Evolutionary conservation across 2,329 filamentous ascomycete genomes (phyloP).

Genomic region (Fonsecaea erecta): DNA sequence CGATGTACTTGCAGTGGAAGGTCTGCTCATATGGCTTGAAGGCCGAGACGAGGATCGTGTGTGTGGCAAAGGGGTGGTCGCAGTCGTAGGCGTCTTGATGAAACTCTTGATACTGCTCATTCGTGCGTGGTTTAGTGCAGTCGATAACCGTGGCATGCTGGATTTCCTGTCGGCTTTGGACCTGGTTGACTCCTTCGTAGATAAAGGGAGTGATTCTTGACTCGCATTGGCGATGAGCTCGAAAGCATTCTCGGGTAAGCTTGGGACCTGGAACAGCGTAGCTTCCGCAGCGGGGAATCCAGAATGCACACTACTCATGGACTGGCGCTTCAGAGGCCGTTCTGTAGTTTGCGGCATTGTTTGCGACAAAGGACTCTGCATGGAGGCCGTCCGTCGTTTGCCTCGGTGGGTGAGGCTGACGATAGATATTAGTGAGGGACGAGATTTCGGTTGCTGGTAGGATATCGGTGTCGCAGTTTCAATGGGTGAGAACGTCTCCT

Average conservation of each 20-base stretch:
- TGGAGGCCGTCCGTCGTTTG: conserved; percentile 23
- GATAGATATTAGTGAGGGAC: conserved; percentile 37
- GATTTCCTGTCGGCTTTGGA: conserved; percentile 23
- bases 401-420: conserved; percentile 18
- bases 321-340: conserved; percentile 25
- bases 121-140: conserved; percentile 29
- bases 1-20: conserved; percentile 26
- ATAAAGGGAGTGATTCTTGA: conserved; percentile 28
- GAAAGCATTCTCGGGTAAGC: conserved; percentile 32
- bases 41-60: conserved; percentile 18
- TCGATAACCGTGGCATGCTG: conserved; percentile 33
- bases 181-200: conserved; percentile 12
- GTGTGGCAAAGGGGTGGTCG: conserved; percentile 19
- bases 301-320: conserved; percentile 23
- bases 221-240: conserved; percentile 34
- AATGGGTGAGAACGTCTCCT: conserved; percentile 32
- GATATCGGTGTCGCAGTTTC: conserved; percentile 36
- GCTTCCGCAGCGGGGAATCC: conserved; percentile 33
- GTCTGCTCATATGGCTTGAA: conserved; percentile 26
- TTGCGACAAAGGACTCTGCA: conserved; percentile 27
- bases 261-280: conserved; percentile 31
- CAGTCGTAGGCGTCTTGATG: conserved; percentile 32
- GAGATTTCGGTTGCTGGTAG: conserved; percentile 30
- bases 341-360: conserved; percentile 14
- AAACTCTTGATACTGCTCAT: conserved; percentile 37